phyloP scores from a whole-genome alignment of 331 rosid genomes.

The Stylosanthes scabra region DNA sequence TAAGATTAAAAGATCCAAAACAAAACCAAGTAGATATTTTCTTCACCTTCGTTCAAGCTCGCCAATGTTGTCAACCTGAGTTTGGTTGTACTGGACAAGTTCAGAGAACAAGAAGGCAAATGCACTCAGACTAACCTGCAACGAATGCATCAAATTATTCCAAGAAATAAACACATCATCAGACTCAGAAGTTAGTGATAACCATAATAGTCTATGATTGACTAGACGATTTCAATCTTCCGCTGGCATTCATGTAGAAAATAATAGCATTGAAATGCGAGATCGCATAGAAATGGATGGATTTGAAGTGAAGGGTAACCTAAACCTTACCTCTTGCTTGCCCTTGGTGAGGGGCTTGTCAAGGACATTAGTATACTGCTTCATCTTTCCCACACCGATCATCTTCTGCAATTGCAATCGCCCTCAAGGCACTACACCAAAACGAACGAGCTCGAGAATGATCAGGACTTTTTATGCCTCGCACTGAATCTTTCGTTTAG shows the following conservation, averaged over 20 bases:
- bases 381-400: conserved; percentile 95
- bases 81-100: conserved; percentile 99
- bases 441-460: too few relatives aligned
- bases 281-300: neutral
- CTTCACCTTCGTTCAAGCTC: conserved; percentile 83
- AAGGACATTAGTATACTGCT: conserved; percentile 91
- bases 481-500: too few relatives aligned
- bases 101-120: conserved; percentile 97
- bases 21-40: too few relatives aligned
- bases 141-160: conserved; percentile 16
- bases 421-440: too few relatives aligned
- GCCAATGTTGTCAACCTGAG: conserved; percentile 95
- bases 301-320: neutral
- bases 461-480: too few relatives aligned
- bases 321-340: conserved; percentile 74
- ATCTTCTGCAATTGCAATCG: conserved; percentile 41
- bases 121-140: conserved; percentile 98
- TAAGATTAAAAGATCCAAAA: too few relatives aligned
- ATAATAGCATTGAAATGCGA: neutral
- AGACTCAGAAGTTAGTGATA: neutral
- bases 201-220: neutral
- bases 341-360: conserved; percentile 92
- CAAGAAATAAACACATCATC: neutral
- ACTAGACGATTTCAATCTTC: neutral
- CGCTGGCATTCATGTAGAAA: neutral